Conservation (phyloP, 345 rosid genomes). For the Balakata baccata region DNA sequence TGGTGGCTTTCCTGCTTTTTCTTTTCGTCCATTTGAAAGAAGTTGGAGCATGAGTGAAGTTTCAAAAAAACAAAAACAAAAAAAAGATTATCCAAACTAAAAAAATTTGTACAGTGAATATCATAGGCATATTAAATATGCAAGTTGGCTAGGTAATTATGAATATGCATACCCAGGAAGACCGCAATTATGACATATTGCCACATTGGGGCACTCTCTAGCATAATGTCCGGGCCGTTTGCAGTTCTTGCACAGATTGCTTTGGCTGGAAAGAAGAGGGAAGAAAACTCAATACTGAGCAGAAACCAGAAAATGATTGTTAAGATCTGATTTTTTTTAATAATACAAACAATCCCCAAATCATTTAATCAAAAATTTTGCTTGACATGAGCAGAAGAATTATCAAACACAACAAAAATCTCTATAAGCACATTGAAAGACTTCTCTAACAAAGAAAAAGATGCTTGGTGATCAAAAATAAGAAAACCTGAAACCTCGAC, state of each 20-base stretch:
- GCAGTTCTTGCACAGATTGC: conserved; percentile 94
- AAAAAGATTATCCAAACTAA: background rate
- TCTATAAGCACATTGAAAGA: conserved; percentile 2
- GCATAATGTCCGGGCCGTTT: conserved; percentile 96
- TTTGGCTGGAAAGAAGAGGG: conserved; percentile 56
- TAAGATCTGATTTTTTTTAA: background rate
- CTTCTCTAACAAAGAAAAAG: conserved; percentile 9
- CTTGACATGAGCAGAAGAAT: background rate
- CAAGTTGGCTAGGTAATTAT: background rate
- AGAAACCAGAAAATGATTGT: background rate
- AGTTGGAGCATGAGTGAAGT: background rate
- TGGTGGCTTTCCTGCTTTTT: no score
- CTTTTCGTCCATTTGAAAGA: no score
- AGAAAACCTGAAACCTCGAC: conserved; percentile 80
- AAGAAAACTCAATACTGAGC: conserved; percentile 17
- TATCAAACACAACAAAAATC: background rate
- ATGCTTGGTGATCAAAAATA: conserved; percentile 25
- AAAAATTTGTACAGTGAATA: background rate
- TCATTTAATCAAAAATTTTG: background rate
- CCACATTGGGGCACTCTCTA: conserved; percentile 93
- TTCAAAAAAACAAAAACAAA: background rate
- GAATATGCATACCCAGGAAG: conserved; percentile 69
- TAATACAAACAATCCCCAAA: background rate
- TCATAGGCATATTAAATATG: background rate
- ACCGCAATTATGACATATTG: conserved; percentile 94